Evolutionary conservation across 192 early-diverging fungal species (phyloP).

Genomic region (Entomortierella lignicola): DNA sequence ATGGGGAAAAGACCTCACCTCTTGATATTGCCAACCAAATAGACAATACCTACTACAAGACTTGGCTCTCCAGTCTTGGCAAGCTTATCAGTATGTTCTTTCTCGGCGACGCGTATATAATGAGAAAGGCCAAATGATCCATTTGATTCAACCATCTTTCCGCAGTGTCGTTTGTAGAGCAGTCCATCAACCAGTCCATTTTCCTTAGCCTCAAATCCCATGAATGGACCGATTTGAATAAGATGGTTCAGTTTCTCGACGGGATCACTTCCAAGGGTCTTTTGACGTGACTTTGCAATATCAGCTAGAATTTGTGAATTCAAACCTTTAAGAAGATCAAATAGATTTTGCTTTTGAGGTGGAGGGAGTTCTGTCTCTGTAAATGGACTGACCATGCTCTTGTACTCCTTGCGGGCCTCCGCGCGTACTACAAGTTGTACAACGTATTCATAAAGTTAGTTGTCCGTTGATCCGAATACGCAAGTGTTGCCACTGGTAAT

Average conservation of each 20-base stretch:
- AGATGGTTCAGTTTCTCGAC: slow-evolving; percentile 58
- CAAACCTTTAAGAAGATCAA: slow-evolving; percentile 61
- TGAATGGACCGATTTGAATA: slow-evolving; percentile 68
- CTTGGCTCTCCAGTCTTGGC: slow-evolving; percentile 44
- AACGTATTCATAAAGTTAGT: neutral
- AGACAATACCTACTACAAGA: slow-evolving; percentile 72
- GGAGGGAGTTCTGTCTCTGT: slow-evolving; percentile 63
- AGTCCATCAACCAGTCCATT: slow-evolving; percentile 65
- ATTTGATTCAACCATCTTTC: slow-evolving; percentile 51
- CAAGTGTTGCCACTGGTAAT: neutral
- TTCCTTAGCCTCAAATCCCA: slow-evolving; percentile 59
- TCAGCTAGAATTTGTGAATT: slow-evolving; percentile 64
- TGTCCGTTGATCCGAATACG: neutral
- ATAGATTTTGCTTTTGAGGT: slow-evolving; percentile 68
- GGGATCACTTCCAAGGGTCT: slow-evolving; percentile 38
- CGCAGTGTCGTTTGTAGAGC: slow-evolving; percentile 60
- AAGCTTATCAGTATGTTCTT: slow-evolving; percentile 33
- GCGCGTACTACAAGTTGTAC: slow-evolving; percentile 39
- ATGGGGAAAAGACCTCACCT: slow-evolving; percentile 31
- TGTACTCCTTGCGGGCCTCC: slow-evolving; percentile 71
- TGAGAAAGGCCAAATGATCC: slow-evolving; percentile 44
- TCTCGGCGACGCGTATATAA: slow-evolving; percentile 49
- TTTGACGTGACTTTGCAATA: slow-evolving; percentile 58
- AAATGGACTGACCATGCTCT: slow-evolving; percentile 63
- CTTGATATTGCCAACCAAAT: slow-evolving; percentile 68